Conservation (phyloP, 2,329 filamentous ascomycete genomes). For the Cryphonectria radicalis region DNA sequence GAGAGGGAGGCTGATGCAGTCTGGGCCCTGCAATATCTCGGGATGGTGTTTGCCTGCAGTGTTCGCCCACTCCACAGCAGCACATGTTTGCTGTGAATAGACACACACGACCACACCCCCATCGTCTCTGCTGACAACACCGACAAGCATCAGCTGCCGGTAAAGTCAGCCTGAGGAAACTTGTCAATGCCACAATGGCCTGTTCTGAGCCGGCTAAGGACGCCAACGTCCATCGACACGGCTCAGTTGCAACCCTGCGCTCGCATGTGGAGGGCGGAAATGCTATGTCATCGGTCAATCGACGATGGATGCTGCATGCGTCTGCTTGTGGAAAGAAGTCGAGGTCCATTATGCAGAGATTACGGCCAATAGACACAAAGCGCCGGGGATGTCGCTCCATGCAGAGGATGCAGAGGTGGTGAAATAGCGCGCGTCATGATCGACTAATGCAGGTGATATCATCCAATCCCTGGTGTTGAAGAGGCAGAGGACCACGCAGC, state of each 20-base stretch:
- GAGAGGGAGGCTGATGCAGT: constrained; percentile 32
- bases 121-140: neutral
- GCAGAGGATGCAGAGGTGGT: constrained; percentile 21
- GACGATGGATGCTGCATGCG: constrained; percentile 21
- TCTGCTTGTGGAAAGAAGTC: constrained; percentile 22
- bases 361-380: constrained; percentile 20
- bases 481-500: neutral
- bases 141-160: constrained; percentile 12
- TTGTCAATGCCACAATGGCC: constrained; percentile 24
- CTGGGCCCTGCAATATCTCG: constrained; percentile 35
- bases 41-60: constrained; percentile 34
- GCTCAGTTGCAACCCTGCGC: constrained; percentile 6
- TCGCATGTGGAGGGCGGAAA: constrained; percentile 21
- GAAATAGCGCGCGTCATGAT: constrained; percentile 8
- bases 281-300: constrained; percentile 23
- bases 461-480: neutral
- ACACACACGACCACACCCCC: constrained; percentile 17
- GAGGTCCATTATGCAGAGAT: constrained; percentile 26
- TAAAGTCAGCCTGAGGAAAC: constrained; percentile 33
- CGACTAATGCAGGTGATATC: constrained; percentile 8
- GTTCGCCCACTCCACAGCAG: constrained; percentile 33
- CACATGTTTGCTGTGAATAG: constrained; percentile 36
- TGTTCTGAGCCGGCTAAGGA: constrained; percentile 8
- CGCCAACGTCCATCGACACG: constrained; percentile 8
- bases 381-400: constrained; percentile 12